A percentile compares a stretch with the other conserved stretches of the same genome.
Evolutionary conservation across 2,329 filamentous ascomycete genomes (phyloP).

Genomic region (Lachnellula suecica): DNA sequence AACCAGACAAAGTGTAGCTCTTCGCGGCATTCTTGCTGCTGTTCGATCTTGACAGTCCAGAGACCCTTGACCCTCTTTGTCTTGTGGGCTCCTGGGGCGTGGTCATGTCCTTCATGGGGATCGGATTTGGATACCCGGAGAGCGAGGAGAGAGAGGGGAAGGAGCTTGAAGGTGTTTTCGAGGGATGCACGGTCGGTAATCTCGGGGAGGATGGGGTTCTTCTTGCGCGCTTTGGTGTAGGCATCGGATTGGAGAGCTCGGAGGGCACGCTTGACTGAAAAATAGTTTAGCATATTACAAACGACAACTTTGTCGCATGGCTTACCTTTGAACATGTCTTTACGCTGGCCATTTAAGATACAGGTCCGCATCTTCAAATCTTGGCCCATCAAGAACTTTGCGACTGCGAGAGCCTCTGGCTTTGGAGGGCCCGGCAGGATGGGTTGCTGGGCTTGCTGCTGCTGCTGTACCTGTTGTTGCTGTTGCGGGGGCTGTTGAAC

Average conservation of each 20-base stretch:
- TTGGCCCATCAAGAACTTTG: constrained; percentile 81
- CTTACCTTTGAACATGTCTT: constrained; percentile 94
- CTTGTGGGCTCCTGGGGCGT: constrained; percentile 61
- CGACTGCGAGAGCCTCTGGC: constrained; percentile 83
- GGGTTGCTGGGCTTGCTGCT: constrained; percentile 58
- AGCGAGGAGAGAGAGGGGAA: constrained; percentile 91
- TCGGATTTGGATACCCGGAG: constrained; percentile 85
- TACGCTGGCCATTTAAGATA: constrained; percentile 92
- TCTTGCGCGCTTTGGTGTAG: constrained; percentile 85
- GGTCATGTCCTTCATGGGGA: constrained; percentile 72
- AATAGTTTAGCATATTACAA: constrained; percentile 12
- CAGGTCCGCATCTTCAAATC: constrained; percentile 87
- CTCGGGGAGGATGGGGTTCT: constrained; percentile 85
- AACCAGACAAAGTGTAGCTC: constrained; percentile 97
- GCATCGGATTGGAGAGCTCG: constrained; percentile 85
- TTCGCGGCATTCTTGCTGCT: constrained; percentile 85
- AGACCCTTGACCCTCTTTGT: constrained; percentile 91
- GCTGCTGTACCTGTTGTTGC: constrained; percentile 39
- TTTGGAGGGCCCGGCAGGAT: constrained; percentile 81
- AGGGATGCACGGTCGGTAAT: constrained; percentile 86
- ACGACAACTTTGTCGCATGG: background rate
- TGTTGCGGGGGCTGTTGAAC: constrained; percentile 35
- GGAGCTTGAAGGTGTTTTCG: constrained; percentile 91
- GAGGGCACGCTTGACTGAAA: constrained; percentile 87
- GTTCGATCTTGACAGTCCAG: constrained; percentile 94